These are phyloP conservation scores for Amanita exitialis DNA, from an alignment of 768 basidiomycete genomes.

Conservation along the genomic window DNA sequence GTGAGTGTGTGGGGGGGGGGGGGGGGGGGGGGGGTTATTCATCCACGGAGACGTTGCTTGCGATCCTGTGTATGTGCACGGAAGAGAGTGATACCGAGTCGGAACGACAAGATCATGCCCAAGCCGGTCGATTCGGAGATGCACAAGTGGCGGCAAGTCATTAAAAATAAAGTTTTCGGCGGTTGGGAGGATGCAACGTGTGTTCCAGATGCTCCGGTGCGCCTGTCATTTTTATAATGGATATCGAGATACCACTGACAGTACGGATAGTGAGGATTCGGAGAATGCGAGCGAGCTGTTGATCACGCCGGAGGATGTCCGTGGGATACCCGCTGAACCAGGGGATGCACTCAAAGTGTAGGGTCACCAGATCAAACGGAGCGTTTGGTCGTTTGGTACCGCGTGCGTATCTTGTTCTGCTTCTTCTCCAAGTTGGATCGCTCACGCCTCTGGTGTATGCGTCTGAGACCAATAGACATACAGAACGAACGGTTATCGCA, in stretches of 20 bases:
- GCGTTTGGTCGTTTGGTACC: slow-evolving; percentile 66
- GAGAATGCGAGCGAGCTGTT: slow-evolving; percentile 69
- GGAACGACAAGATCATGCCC: slow-evolving; percentile 18
- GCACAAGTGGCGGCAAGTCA: slow-evolving; percentile 49
- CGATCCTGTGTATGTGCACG: slow-evolving; percentile 87
- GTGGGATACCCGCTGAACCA: slow-evolving; percentile 23
- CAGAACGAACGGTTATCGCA: slow-evolving; percentile 68
- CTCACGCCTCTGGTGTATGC: background rate
- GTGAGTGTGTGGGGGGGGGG: too few species aligned
- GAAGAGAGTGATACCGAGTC: slow-evolving; percentile 41
- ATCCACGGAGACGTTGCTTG: slow-evolving; percentile 88
- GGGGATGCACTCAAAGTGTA: slow-evolving; percentile 53
- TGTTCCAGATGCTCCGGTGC: slow-evolving; percentile 84
- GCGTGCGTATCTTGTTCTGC: slow-evolving; percentile 39
- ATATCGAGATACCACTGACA: background rate
- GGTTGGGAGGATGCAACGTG: slow-evolving; percentile 83
- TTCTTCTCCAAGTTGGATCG: background rate
- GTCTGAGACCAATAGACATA: slow-evolving; percentile 57
- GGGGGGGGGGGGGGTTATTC: too few species aligned
- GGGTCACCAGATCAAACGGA: slow-evolving; percentile 43
- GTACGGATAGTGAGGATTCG: slow-evolving; percentile 52
- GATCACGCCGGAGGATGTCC: slow-evolving; percentile 17
- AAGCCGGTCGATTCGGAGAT: slow-evolving; percentile 28
- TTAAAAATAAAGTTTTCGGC: slow-evolving; percentile 93
- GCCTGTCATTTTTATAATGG: slow-evolving; percentile 15